Evolutionary conservation across 2,329 filamentous ascomycete genomes (phyloP), one percentile per base, ranked within the genome.

Genomic region (Sporothrix euskadiensis): DNA sequence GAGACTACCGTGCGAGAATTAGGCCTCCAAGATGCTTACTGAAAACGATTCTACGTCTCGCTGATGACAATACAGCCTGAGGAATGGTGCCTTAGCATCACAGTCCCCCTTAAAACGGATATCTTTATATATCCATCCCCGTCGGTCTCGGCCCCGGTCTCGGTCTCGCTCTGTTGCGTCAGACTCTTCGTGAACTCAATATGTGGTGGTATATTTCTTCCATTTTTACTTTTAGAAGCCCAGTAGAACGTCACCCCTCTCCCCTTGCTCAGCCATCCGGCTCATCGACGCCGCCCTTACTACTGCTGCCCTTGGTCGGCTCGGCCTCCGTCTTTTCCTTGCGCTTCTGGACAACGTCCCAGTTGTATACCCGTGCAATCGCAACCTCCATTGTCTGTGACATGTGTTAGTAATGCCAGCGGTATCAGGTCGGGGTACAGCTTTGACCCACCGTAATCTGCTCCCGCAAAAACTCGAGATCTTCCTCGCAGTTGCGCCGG

Each of bases 361-460:
- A 98, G 83, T 99, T 99, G 83, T 99, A 98, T n/a, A 99, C 94
- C 76, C 96, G 88, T 30, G 96, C 96, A 56, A 95, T 94, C 4
- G 96, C 96, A 47, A 99, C 96, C 83, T 99, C 96, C 85, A 99
- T 91, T 0, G 94, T 98, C 93, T 97, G 77, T n/a, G 73, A 8
- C 8, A 57, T 16, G 22, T 74, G 75, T 49, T 47, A 63, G 68
- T 35, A 35, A 12, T 8, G 26, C 59, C 35, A 22, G 6, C 10
- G 14, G 14, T 49, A 19, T 22, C 4, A n/a, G 7, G 59, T 30
- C 44, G 32, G n/a, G 26, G 22, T 9, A 59, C 3, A 52, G 69
- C 32, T 19, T 16, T 19, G 22, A 57, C 89, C 77, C 84, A 97
- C 94, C 76, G 96, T 99, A 78, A 99, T 97, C 83, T 99, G 96